These are phyloP conservation scores for Vinca minor DNA, from an alignment of 257 asterid species.

Conservation along the genomic window DNA sequence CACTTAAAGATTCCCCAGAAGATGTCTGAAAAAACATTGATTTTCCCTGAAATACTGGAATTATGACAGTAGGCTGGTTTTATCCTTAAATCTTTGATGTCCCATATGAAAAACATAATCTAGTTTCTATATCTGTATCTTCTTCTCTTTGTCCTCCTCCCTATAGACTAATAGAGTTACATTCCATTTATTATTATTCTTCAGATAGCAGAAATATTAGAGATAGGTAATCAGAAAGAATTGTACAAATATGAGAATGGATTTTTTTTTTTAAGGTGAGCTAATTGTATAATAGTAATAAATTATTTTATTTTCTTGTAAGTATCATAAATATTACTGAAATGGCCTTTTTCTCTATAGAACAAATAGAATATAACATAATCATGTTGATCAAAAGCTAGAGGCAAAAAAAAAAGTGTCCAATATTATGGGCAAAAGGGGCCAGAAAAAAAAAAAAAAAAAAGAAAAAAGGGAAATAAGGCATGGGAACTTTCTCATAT, in stretches of 20 bases:
- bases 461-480: background rate
- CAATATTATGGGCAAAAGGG: background rate
- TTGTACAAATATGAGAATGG: background rate
- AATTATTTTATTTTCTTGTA: constrained; percentile 1
- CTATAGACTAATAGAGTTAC: background rate
- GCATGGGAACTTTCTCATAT: background rate
- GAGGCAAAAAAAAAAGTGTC: too few relatives aligned
- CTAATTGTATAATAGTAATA: background rate
- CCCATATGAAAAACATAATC: too few relatives aligned
- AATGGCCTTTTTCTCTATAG: constrained; percentile 9
- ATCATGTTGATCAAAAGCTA: too few relatives aligned
- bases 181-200: constrained; percentile 19
- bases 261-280: background rate
- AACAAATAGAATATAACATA: too few relatives aligned
- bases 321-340: constrained; percentile 10
- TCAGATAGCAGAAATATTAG: constrained; percentile 10
- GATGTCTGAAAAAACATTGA: constrained; percentile 1
- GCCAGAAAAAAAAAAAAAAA: background rate
- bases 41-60: background rate
- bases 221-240: constrained; percentile 8
- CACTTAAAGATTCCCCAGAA: constrained; percentile 24
- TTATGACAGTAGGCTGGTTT: background rate
- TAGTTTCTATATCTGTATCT: background rate
- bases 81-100: too few relatives aligned
- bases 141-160: background rate